Evolutionary conservation across 108 stramenopile genomes (phyloP).

Genomic region (Skeletonema tropicum): DNA sequence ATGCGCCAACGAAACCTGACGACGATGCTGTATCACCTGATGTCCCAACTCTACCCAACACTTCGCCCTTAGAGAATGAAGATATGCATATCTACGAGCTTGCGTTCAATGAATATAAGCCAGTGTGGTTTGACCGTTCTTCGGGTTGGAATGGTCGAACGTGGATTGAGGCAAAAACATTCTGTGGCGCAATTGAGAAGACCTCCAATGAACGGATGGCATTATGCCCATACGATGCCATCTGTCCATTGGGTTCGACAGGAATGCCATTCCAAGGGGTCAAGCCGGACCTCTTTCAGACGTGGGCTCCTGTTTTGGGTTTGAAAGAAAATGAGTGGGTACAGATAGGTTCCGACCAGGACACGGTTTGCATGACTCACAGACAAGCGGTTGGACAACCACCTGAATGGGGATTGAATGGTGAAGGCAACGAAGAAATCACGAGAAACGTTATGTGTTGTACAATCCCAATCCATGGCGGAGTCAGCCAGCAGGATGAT

Average conservation of each 20-base stretch:
- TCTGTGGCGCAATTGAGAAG: slow-evolving; percentile 15
- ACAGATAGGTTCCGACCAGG: slow-evolving; percentile 5
- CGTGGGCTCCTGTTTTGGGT: slow-evolving; percentile 23
- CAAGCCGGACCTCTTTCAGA: slow-evolving; percentile 13
- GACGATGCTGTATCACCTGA: neutral
- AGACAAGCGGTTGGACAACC: no score
- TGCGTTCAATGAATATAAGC: neutral
- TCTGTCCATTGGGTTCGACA: slow-evolving; percentile 13
- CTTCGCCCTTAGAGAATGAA: no score
- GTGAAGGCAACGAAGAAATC: slow-evolving; percentile 19
- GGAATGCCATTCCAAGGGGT: slow-evolving; percentile 5
- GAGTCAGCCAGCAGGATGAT: no score
- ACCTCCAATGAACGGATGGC: neutral
- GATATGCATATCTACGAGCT: neutral
- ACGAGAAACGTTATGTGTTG: slow-evolving; percentile 32
- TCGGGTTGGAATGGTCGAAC: slow-evolving; percentile 24
- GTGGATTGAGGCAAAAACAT: slow-evolving; percentile 6
- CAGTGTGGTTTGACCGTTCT: slow-evolving; percentile 1
- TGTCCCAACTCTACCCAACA: neutral
- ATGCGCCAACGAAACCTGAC: neutral
- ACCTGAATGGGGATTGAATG: slow-evolving; percentile 25
- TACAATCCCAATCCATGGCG: neutral
- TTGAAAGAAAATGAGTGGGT: slow-evolving; percentile 22
- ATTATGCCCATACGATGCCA: neutral
- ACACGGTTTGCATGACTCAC: no score